Conservation (phyloP, 163 green algal genomes). For the Scenedesmus sp. region DNA sequence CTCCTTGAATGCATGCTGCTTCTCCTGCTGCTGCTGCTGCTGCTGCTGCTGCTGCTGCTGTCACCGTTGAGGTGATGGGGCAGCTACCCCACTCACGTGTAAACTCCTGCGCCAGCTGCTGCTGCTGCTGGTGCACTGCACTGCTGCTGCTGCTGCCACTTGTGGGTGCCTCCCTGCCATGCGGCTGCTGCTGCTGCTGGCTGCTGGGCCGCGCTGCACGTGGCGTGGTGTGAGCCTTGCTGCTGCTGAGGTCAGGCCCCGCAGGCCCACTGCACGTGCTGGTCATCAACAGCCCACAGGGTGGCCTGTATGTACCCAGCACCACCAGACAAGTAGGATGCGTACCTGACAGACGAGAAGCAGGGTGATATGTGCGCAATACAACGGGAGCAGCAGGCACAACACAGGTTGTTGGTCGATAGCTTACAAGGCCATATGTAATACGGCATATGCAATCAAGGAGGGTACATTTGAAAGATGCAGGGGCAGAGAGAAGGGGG, state of each 20-base stretch:
- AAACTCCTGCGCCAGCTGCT: neutral
- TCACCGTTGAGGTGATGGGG: neutral
- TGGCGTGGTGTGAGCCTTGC: neutral
- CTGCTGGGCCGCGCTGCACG: neutral
- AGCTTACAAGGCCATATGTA: too few species aligned
- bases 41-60: neutral
- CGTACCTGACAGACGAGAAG: neutral
- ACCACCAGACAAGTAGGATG: conserved; percentile 9
- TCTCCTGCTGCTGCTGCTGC: neutral
- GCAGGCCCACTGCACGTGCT: neutral
- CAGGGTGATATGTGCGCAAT: too few species aligned
- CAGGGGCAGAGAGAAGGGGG: too few species aligned
- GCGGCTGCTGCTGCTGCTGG: neutral
- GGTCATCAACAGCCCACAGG: conserved; percentile 23
- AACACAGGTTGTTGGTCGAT: neutral
- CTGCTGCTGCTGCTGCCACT: neutral
- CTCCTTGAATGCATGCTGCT: too few species aligned
- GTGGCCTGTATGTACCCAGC: conserved; percentile 10
- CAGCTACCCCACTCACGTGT: neutral
- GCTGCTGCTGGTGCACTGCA: neutral
- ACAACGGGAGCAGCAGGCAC: conserved; percentile 16
- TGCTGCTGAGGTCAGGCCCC: conserved; percentile 2
- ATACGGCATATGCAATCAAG: too few species aligned
- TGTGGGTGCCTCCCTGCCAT: neutral
- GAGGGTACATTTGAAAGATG: too few species aligned